Conservation (phyloP, 2,329 filamentous ascomycete species). For the Ceratocystis huliohia region DNA sequence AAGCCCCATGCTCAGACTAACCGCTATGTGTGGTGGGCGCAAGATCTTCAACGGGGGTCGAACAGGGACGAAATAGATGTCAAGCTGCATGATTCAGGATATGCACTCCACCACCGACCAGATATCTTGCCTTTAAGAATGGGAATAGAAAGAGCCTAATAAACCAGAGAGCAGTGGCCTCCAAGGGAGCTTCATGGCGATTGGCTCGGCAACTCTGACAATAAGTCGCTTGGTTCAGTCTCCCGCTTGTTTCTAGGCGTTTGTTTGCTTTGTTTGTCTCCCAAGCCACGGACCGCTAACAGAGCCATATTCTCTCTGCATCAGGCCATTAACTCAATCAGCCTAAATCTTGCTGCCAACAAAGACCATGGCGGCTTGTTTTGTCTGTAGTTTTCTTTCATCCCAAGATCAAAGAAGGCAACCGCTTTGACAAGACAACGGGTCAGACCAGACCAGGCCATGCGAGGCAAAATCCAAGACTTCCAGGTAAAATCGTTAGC, state of each 20-base stretch:
- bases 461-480: not conserved
- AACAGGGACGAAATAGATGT: not conserved
- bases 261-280: not conserved
- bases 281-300: not conserved
- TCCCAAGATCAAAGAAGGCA: not conserved
- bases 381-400: not conserved
- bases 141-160: not conserved
- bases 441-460: not conserved
- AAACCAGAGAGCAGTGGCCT: not conserved
- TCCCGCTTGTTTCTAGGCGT: not conserved
- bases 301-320: not conserved
- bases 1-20: no score
- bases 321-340: no score
- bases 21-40: not conserved
- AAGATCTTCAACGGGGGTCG: not conserved
- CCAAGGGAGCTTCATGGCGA: not conserved
- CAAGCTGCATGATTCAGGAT: not conserved
- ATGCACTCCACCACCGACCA: not conserved
- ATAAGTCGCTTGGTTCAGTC: not conserved
- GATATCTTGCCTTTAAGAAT: not conserved
- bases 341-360: no score
- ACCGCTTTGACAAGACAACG: not conserved
- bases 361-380: no score
- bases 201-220: constrained; percentile 5
- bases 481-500: no score